phyloP scores from a whole-genome alignment of 208 protist genomes.

The Tritrichomonas musculus region DNA sequence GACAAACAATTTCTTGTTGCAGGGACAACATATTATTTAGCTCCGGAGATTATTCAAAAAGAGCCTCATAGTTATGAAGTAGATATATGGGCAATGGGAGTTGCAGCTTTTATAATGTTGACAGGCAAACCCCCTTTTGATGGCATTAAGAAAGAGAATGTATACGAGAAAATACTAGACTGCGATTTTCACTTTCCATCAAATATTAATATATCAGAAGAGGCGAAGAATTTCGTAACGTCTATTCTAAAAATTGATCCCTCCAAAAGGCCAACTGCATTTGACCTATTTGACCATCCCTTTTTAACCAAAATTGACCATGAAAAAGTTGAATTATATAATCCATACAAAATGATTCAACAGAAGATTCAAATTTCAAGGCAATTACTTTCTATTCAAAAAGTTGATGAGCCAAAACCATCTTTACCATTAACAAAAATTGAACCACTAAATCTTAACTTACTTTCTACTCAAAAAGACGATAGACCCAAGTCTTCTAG shows the following conservation, averaged over 20 bases:
- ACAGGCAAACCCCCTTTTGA: conserved; percentile 92
- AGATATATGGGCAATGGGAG: conserved; percentile 94
- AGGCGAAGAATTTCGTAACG: conserved; percentile 71
- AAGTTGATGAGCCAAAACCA: too few species aligned
- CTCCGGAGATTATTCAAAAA: background rate
- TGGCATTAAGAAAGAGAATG: conserved; percentile 80
- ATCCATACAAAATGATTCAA: too few species aligned
- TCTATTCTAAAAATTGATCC: conserved; percentile 66
- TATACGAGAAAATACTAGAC: conserved; percentile 79
- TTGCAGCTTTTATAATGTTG: conserved; percentile 70
- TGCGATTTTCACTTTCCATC: conserved; percentile 79
- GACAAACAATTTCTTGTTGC: conserved; percentile 71
- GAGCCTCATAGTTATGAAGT: conserved; percentile 85
- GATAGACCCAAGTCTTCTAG: too few species aligned
- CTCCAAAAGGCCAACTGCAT: conserved; percentile 64
- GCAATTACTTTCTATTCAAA: too few species aligned
- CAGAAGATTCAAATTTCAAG: too few species aligned
- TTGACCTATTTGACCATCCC: conserved; percentile 70
- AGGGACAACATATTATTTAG: conserved; percentile 4
- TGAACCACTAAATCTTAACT: too few species aligned
- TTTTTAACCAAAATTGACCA: conserved; percentile 71
- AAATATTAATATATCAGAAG: conserved; percentile 57
- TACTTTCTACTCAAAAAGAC: too few species aligned
- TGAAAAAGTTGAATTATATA: too few species aligned
- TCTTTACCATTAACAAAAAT: too few species aligned